Conservation (phyloP, 805 yeast species). For the Kuraishia piskuri region DNA sequence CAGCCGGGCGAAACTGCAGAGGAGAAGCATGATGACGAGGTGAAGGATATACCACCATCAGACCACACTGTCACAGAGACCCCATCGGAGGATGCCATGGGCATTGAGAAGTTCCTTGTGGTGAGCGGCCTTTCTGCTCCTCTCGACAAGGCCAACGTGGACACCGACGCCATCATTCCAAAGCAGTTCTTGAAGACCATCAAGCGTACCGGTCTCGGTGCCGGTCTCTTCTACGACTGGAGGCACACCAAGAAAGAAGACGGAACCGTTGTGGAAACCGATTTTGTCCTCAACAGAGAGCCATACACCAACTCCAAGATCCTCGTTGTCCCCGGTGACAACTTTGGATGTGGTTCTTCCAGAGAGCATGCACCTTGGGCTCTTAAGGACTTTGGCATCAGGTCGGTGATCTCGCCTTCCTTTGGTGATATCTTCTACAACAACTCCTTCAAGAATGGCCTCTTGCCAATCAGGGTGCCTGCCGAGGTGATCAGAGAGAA, state of each 20-base stretch:
- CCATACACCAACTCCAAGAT: conserved; percentile 79
- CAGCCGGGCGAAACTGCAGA: conserved; percentile 46
- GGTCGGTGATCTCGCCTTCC: conserved; percentile 93
- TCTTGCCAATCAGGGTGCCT: conserved; percentile 87
- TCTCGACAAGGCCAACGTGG: conserved; percentile 88
- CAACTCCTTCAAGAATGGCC: conserved; percentile 93
- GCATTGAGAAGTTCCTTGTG: conserved; percentile 68
- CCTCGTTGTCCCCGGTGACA: conserved; percentile 88
- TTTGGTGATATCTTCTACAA: conserved; percentile 98
- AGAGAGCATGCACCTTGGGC: conserved; percentile 99
- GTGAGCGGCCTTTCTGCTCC: conserved; percentile 90
- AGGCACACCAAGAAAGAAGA: conserved; percentile 63
- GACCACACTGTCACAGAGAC: conserved; percentile 31
- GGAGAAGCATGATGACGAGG: conserved; percentile 37
- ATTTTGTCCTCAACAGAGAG: conserved; percentile 77
- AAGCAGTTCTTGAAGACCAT: conserved; percentile 97
- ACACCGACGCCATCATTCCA: conserved; percentile 98
- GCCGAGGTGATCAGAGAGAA: conserved; percentile 64
- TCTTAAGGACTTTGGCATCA: conserved; percentile 92
- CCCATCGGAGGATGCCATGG: conserved; percentile 32
- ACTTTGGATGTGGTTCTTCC: conserved; percentile 98
- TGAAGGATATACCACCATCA: conserved; percentile 56
- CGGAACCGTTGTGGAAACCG: conserved; percentile 77
- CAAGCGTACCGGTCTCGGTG: conserved; percentile 87
- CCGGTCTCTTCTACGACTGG: conserved; percentile 87